These are phyloP conservation scores for Aspergillus bombycis DNA, from an alignment of 2,329 filamentous ascomycete species.

Conservation along the genomic window DNA sequence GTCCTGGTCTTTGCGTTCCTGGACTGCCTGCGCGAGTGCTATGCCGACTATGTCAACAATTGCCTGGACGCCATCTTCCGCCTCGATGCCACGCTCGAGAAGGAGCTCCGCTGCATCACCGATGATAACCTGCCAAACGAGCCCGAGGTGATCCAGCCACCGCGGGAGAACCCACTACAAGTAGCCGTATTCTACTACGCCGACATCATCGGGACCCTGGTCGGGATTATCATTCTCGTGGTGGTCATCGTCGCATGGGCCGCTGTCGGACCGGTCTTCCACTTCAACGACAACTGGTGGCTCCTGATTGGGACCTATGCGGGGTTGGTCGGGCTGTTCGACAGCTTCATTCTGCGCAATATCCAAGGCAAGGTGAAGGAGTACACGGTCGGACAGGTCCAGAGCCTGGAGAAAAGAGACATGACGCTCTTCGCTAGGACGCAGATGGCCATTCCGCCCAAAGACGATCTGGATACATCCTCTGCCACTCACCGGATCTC, in stretches of 20 bases:
- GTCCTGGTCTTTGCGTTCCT: conserved; percentile 41
- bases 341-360: conserved; percentile 52
- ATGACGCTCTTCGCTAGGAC: not conserved
- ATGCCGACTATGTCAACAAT: conserved; percentile 15
- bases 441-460: conserved; percentile 8
- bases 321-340: conserved; percentile 50
- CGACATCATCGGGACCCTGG: conserved; percentile 47
- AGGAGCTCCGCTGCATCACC: conserved; percentile 20
- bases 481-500: conserved; percentile 28
- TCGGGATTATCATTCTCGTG: conserved; percentile 44
- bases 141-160: conserved; percentile 35
- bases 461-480: not conserved
- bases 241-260: conserved; percentile 44
- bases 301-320: conserved; percentile 54
- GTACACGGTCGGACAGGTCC: conserved; percentile 23
- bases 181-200: conserved; percentile 43
- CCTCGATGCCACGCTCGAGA: conserved; percentile 21
- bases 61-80: conserved; percentile 27
- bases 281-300: conserved; percentile 52
- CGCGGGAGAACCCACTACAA: conserved; percentile 38
- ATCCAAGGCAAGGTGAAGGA: conserved; percentile 37
- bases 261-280: conserved; percentile 42
- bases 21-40: conserved; percentile 26
- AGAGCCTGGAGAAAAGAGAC: conserved; percentile 18
- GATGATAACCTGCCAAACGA: conserved; percentile 34